Percentiles rank a stretch among this genome's conserved stretches.
Conservation (phyloP, 2,329 filamentous ascomycete genomes). For the Trichoderma afroharzianum region DNA sequence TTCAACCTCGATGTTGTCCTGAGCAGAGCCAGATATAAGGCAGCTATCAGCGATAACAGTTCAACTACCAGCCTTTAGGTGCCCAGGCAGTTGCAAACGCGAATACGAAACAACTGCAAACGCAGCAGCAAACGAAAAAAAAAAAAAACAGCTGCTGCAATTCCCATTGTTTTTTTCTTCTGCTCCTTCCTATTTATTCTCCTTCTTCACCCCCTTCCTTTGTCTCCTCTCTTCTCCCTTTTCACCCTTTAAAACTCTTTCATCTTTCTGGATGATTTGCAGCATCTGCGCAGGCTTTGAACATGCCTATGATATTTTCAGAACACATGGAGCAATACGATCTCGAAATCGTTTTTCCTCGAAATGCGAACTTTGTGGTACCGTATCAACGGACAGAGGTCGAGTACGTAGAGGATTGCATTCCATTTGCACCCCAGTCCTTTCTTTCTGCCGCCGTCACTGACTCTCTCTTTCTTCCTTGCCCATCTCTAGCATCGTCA, state of each 20-base stretch:
- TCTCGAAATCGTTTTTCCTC: constrained; percentile 10
- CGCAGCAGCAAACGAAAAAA: not conserved
- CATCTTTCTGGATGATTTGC: not conserved
- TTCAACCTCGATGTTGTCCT: not conserved
- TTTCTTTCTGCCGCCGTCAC: not conserved
- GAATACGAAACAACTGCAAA: constrained; percentile 2
- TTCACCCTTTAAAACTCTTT: not conserved
- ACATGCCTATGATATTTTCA: constrained; percentile 14
- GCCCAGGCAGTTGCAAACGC: not conserved
- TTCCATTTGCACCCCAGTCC: no score
- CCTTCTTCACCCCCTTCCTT: not conserved
- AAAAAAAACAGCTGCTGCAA: not conserved
- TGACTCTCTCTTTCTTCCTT: not conserved
- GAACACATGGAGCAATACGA: constrained; percentile 8
- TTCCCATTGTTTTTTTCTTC: not conserved
- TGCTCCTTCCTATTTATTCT: not conserved
- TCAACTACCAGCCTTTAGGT: not conserved
- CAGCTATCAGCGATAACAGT: not conserved
- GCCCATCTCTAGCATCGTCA: not conserved
- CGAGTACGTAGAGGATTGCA: not conserved
- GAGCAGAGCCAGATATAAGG: not conserved
- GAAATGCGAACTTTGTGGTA: not conserved
- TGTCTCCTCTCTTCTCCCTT: not conserved
- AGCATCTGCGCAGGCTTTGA: not conserved
- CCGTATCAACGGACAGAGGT: not conserved